Conservation (phyloP, 1,139 yeast species). For the Sugiyamaella sp. region DNA sequence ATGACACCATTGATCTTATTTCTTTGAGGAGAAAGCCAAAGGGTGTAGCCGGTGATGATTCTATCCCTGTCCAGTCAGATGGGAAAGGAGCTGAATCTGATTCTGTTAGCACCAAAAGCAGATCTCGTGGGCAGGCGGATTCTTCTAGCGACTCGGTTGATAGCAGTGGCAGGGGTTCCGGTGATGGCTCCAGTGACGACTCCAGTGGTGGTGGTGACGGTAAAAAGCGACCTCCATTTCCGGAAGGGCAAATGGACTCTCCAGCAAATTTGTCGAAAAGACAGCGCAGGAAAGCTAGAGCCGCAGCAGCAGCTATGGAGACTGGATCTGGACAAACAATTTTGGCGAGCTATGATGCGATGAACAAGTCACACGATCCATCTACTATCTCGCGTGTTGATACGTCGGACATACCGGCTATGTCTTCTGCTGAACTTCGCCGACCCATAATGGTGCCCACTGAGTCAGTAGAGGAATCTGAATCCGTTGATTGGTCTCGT, state of each 20-base stretch:
- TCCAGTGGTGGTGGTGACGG: constrained; percentile 1
- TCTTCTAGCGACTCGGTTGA: too few relatives aligned
- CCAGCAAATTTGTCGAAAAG: constrained; percentile 1
- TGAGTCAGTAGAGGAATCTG: constrained; percentile 5
- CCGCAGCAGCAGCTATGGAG: neutral
- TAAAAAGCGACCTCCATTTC: neutral
- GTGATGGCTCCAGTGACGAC: neutral
- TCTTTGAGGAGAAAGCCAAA: constrained; percentile 8
- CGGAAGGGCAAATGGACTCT: neutral
- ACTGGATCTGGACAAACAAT: neutral
- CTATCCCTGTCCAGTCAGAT: neutral
- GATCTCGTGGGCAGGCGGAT: too few relatives aligned
- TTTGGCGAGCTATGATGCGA: too few relatives aligned
- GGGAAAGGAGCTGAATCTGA: neutral
- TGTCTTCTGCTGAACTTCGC: neutral
- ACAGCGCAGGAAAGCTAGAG: constrained; percentile 8
- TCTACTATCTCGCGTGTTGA: too few relatives aligned
- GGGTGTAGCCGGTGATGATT: neutral
- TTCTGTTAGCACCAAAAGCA: too few relatives aligned
- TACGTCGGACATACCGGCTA: neutral
- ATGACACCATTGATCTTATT: constrained; percentile 11
- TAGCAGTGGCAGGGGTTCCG: too few relatives aligned
- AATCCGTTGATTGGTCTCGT: constrained; percentile 8
- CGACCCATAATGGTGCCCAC: constrained; percentile 12
- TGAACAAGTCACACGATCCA: too few relatives aligned